Conservation (phyloP, 2,329 filamentous ascomycete species). For the Davidsoniella virescens region DNA sequence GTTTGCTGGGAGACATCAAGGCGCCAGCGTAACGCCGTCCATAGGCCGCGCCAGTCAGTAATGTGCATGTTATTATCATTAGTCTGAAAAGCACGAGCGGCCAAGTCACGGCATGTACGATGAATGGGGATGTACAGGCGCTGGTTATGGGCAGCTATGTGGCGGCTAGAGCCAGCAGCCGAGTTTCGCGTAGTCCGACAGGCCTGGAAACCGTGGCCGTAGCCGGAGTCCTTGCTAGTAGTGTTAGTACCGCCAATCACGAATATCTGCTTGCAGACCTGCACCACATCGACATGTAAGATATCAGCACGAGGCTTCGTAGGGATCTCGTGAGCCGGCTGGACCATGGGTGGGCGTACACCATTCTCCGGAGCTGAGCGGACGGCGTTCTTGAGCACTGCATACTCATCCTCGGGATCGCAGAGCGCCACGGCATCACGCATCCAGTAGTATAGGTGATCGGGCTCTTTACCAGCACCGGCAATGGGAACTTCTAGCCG, state of each 20-base stretch:
- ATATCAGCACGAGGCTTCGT: not conserved
- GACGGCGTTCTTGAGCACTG: not conserved
- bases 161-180: too few species aligned
- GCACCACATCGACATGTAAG: not conserved
- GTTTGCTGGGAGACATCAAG: not conserved
- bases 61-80: not conserved
- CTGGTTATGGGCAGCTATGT: not conserved
- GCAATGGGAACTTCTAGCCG: not conserved
- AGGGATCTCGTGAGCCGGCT: too few species aligned
- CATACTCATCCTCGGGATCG: conserved; percentile 1
- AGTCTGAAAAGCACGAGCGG: not conserved
- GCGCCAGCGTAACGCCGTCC: conserved; percentile 1
- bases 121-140: conserved; percentile 3
- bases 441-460: not conserved
- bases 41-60: not conserved
- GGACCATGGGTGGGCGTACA: too few species aligned
- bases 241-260: not conserved
- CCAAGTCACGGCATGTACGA: not conserved
- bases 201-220: not conserved
- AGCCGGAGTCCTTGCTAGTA: not conserved
- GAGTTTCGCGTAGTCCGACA: not conserved
- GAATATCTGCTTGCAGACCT: conserved; percentile 1
- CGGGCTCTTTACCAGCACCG: not conserved
- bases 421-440: not conserved
- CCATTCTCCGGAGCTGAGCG: too few species aligned